Conservation (phyloP, 2,329 filamentous ascomycete genomes). For the Pseudocercospora fuligena region DNA sequence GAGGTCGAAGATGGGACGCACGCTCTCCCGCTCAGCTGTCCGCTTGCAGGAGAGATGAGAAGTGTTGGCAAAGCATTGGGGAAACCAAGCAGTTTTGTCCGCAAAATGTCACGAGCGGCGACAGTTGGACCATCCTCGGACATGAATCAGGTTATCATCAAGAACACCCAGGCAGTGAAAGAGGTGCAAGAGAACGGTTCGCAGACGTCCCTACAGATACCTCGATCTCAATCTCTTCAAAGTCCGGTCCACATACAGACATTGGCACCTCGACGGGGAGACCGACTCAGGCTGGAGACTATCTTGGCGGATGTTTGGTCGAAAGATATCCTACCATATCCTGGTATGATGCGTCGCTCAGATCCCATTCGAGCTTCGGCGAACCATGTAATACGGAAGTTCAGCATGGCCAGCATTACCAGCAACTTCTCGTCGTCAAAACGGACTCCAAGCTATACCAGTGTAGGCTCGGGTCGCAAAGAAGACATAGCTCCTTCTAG, state of each 20-base stretch:
- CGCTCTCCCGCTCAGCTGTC: conserved; percentile 61
- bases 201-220: conserved; percentile 61
- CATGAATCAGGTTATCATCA: conserved; percentile 79
- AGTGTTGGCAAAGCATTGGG: conserved; percentile 77
- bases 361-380: conserved; percentile 79
- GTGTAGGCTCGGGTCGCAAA: conserved; percentile 37
- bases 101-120: conserved; percentile 74
- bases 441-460: conserved; percentile 65
- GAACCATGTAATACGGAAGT: conserved; percentile 83
- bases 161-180: conserved; percentile 76
- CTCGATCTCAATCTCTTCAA: conserved; percentile 79
- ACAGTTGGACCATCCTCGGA: conserved; percentile 72
- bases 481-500: conserved; percentile 35
- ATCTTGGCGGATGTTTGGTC: conserved; percentile 82
- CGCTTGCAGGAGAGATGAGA: conserved; percentile 71
- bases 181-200: conserved; percentile 53
- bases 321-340: conserved; percentile 77
- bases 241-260: conserved; percentile 71
- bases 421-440: conserved; percentile 76
- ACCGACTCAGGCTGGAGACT: conserved; percentile 77
- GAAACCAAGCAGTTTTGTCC: conserved; percentile 67
- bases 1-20: conserved; percentile 54
- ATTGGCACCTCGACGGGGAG: conserved; percentile 73
- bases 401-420: conserved; percentile 80
- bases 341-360: conserved; percentile 73